Base-by-base conservation (phyloP, 345 rosid species). In the Iberis pinnata region DNA sequence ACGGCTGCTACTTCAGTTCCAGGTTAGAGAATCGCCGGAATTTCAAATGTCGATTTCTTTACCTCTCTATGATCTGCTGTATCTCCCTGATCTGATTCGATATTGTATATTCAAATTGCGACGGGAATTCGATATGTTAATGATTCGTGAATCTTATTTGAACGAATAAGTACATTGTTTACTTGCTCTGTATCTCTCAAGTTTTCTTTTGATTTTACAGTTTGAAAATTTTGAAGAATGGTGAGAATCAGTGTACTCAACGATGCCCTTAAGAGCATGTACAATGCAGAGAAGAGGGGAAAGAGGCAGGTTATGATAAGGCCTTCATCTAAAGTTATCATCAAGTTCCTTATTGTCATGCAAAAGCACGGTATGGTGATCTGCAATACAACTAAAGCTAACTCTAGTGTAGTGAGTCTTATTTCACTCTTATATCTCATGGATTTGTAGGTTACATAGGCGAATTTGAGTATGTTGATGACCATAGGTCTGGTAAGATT, bases 391-490 rank as follows among this genome's bases (percentile, higher is more conserved):
- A n/a, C n/a, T n/a, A n/a, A n/a, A n/a, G 25, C 18, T 7, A 12
- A 33, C 20, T 43, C 7, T 3, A 18, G 7, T 38, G 35, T 55
- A 18, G 5, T 47, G 43, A 46, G 39, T 13, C n/a, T 27, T 44
- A 9, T 18, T 53, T 5, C 15, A 2, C 12, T 51, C n/a, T 29
- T n/a, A 18, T 22, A 31, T 31, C 4, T 46, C 6, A 45, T 43
- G 22, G 10, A n/a, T 17, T 13, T n/a, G 37, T 38, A 64, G 69
- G 69, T 43, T 67, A 67, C 67, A 67, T 67, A 0, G 71, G 71
- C 20, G 71, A 67, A 50, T 67, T 67, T 45, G 71, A 67, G 61
- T 67, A 44, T 29, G 71, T 67, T 16, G 71, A 67, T 52, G 71
- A 67, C 42, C 71, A 67, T 44, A 65, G 70, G 46, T 56, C 70